phyloP scores from a whole-genome alignment of 2,329 filamentous ascomycete genomes.

The Basipetospora chlamydospora region DNA sequence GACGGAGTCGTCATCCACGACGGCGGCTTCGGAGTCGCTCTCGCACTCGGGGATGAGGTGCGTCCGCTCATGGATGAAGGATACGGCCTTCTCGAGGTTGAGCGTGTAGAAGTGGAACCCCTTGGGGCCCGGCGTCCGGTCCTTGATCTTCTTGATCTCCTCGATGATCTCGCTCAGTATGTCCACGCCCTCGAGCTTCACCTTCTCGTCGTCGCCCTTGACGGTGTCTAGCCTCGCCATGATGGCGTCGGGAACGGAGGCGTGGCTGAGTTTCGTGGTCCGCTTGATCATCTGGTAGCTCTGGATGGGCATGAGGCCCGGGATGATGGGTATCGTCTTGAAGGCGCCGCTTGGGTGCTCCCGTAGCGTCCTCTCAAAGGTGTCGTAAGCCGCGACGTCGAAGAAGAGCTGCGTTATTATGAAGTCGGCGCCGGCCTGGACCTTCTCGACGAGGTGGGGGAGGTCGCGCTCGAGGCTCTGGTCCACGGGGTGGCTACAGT shows the following conservation, averaged over 20 bases:
- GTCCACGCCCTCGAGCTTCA: conserved; percentile 67
- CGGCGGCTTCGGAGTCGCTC: conserved; percentile 37
- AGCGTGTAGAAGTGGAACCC: conserved; percentile 97
- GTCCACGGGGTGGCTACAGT: conserved; percentile 65
- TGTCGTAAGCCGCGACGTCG: conserved; percentile 67
- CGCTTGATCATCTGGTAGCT: conserved; percentile 91
- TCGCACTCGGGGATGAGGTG: conserved; percentile 58
- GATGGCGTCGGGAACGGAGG: conserved; percentile 58
- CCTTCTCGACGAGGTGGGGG: conserved; percentile 81
- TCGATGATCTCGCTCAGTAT: conserved; percentile 75
- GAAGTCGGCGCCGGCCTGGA: conserved; percentile 83
- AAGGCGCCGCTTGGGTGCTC: conserved; percentile 75
- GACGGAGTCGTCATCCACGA: conserved; percentile 15
- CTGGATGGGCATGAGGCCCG: conserved; percentile 94
- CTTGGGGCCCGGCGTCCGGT: conserved; percentile 41
- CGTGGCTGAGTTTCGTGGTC: conserved; percentile 89
- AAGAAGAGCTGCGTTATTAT: conserved; percentile 99
- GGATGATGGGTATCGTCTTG: conserved; percentile 77
- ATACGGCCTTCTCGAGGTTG: conserved; percentile 90
- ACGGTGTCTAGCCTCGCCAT: conserved; percentile 57
- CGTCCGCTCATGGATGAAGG: conserved; percentile 77
- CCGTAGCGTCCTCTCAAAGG: conserved; percentile 63
- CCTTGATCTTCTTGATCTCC: conserved; percentile 51
- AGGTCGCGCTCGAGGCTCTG: conserved; percentile 66
- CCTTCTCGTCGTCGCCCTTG: conserved; percentile 65